Base-by-base conservation (phyloP, 345 rosid genomes). In the Atalantia buxifolia region DNA sequence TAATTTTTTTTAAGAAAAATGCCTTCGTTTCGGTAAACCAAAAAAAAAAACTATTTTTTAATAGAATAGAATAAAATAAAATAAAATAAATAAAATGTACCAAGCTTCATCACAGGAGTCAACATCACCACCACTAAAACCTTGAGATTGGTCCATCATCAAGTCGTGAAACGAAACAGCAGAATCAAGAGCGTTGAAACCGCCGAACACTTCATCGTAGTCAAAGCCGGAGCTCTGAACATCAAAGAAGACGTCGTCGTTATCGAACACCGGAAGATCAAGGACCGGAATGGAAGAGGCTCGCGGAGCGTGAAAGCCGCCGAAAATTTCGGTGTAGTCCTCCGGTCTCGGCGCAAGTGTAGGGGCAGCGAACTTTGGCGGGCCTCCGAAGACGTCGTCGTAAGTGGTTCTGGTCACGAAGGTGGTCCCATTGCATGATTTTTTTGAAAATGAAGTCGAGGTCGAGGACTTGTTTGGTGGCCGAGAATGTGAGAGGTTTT, bases 281-380 rank as follows among this genome's bases (percentile, higher is more conserved):
- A 95, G 92, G 71, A 95, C 93, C 18, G 98, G 99, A 79, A 95
- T 89, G 77, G 97, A 92, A n/a, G 93, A 77, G 79, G 90, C 88
- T 85, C 92, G 92, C 74, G 93, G 82, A n/a, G 93, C 86, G 83
- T 86, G 94, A 57, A 92, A 93, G 2, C 92, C 89, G 24, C 92
- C 87, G 88, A 95, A 95, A 63, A 93, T 93, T 86, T 93, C 97
- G 71, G 77, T 77, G 71, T 92, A 95, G 84, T 95, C 99, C 66
- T 95, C 97, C 4, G 85, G 88, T 13, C 98, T 87, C 9, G 98
- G 99, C 24, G 99, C 91, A 55, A 95, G 81, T 2, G 88, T 57
- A 21, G 94, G 90, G 45, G 83, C 81, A 3, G 85, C 94, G 36
- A 83, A 88, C 82, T 83, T 87, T 3, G 93, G 92, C 0, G 95